Base-by-base conservation (phyloP, 176 grass and related monocot species). In the Carex kokanica region DNA sequence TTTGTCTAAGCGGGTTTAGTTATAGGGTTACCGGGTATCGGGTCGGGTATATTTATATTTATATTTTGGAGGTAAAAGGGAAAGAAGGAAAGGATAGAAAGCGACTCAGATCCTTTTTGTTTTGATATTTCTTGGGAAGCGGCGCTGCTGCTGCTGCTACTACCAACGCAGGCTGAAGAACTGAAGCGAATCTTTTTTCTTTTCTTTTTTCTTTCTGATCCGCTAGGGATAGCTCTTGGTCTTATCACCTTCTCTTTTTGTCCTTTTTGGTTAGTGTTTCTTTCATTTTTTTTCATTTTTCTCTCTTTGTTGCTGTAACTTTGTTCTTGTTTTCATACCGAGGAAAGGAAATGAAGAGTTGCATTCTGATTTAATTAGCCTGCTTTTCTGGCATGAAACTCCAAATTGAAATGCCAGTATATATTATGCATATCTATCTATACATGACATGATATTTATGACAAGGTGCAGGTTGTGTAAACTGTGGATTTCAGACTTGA, bases 121-220 rank as follows among this genome's bases (percentile, higher is more conserved):
- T 82, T 77, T 77, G 73, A 54, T 74, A 16, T 53, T 77, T 82
- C 60, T 82, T 12, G 80, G 80, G 80, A 66, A 82, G 38, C 59
- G 21, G 41, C 40, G 60, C 53, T 1, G 45, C 11, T 14, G 61
- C 61, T 63, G 7, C 23, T 67, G 64, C 15, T 38, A 27, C 15
- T 21, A 36, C 64, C 27, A 17, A 66, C 64, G 64, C 62, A 60
- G 64, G 27, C 29, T 67, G 29, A 69, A n/a, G 16, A 70, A 70
- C 8, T 53, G 71, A 53, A 74, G 1, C 71, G 71, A 74, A 53
- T 74, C 71, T 74, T 53, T 27, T 74, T 14, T n/a, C n/a, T n/a
- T n/a, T n/a, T n/a, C n/a, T n/a, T 16, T 66, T 64, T 4, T 11
- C 9, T 74, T 74, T 25, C 45, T 16, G 3, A 27, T 74, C 21